Conservation (phyloP, 257 asterid genomes). For the Agastache rugosa region DNA sequence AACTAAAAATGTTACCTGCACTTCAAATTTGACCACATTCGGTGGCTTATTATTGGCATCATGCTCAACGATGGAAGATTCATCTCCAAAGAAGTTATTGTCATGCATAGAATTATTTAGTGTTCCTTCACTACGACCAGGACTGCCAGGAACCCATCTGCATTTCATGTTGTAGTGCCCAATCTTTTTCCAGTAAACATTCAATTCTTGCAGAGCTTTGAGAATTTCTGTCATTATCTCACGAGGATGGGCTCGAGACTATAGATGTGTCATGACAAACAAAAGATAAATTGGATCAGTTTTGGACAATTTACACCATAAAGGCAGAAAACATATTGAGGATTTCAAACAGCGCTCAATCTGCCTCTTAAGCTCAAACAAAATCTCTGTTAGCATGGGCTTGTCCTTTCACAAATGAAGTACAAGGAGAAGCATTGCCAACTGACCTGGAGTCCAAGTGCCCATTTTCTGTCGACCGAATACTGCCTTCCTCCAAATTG, state of each 20-base stretch:
- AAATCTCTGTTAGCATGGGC: background rate
- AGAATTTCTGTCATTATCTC: slow-evolving; percentile 85
- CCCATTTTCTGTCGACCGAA: slow-evolving; percentile 71
- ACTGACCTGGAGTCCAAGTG: slow-evolving; percentile 84
- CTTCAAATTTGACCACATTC: slow-evolving; percentile 85
- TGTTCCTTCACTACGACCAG: slow-evolving; percentile 51
- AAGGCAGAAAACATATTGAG: background rate
- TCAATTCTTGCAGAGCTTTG: slow-evolving; percentile 72
- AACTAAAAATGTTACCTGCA: slow-evolving; percentile 63
- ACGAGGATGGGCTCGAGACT: slow-evolving; percentile 89
- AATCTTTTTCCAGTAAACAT: slow-evolving; percentile 76
- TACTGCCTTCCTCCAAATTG: slow-evolving; percentile 69
- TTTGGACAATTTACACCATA: background rate
- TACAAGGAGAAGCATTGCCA: slow-evolving; percentile 12
- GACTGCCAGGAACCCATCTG: slow-evolving; percentile 61
- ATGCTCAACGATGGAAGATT: slow-evolving; percentile 61
- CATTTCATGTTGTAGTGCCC: slow-evolving; percentile 91
- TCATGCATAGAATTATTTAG: slow-evolving; percentile 53
- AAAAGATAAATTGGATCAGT: background rate
- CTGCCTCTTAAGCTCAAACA: background rate
- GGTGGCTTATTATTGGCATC: slow-evolving; percentile 50
- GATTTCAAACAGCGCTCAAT: background rate
- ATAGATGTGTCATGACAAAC: slow-evolving; percentile 23
- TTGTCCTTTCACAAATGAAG: background rate
- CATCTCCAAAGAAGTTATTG: slow-evolving; percentile 56